Evolutionary conservation across 352 stramenopile species (phyloP).

Genomic region (Pythium scleroteichum): DNA sequence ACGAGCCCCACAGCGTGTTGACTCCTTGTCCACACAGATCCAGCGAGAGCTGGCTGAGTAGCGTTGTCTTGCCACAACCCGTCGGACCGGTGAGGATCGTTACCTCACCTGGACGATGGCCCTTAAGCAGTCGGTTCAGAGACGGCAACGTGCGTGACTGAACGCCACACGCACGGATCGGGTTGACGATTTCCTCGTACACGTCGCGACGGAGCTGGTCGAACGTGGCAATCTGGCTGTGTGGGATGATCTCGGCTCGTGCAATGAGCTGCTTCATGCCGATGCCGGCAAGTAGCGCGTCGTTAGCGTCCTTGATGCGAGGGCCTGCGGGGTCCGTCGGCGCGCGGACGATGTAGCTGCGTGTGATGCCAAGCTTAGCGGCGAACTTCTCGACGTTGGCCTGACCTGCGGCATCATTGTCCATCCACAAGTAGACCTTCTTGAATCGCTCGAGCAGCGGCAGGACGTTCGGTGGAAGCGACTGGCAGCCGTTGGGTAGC

Average conservation of each 20-base stretch:
- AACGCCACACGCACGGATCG: constrained; percentile 91
- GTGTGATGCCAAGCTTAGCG: constrained; percentile 92
- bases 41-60: constrained; percentile 91
- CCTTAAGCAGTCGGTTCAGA: constrained; percentile 97
- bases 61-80: constrained; percentile 94
- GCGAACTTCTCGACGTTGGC: constrained; percentile 97
- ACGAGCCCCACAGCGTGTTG: constrained; percentile 98
- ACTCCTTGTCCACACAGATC: constrained; percentile 94
- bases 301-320: constrained; percentile 98
- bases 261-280: constrained; percentile 89
- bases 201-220: constrained; percentile 91
- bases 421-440: constrained; percentile 99
- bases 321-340: constrained; percentile 35
- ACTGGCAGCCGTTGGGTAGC: constrained; percentile 97
- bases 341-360: constrained; percentile 91
- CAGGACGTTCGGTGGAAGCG: constrained; percentile 93
- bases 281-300: constrained; percentile 91
- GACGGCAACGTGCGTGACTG: constrained; percentile 92
- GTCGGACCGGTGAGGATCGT: constrained; percentile 98
- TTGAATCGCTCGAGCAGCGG: constrained; percentile 96
- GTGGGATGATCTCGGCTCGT: constrained; percentile 79
- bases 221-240: constrained; percentile 95
- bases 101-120: constrained; percentile 96
- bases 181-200: constrained; percentile 95
- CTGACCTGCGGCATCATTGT: constrained; percentile 95